Evolutionary conservation across 2,329 filamentous ascomycete genomes (phyloP).

Genomic region (Epichloe scottii): DNA sequence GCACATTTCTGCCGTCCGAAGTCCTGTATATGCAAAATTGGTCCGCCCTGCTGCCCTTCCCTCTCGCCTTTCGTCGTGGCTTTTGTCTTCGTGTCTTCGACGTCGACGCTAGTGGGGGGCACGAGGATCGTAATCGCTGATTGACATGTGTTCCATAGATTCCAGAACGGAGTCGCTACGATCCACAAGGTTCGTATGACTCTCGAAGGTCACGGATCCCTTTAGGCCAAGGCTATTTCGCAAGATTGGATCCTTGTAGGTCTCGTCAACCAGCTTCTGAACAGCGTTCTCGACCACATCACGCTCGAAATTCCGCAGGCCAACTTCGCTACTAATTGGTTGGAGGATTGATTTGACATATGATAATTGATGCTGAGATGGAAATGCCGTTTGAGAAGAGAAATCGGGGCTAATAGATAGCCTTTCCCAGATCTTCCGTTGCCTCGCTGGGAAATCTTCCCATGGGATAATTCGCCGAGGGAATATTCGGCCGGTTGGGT

Average conservation of each 20-base stretch:
- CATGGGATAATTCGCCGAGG: constrained; percentile 24
- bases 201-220: constrained; percentile 24
- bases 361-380: too few species aligned
- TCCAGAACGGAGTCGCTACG: too few species aligned
- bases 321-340: constrained; percentile 22
- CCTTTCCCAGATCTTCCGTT: constrained; percentile 20
- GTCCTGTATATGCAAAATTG: constrained; percentile 17
- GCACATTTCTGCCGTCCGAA: not conserved
- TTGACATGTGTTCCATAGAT: too few species aligned
- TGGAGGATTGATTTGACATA: constrained; percentile 15
- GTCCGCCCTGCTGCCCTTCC: too few species aligned
- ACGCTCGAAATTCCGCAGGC: constrained; percentile 21
- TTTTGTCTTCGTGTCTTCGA: too few species aligned
- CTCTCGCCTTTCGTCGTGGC: too few species aligned
- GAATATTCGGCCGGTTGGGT: constrained; percentile 20
- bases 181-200: constrained; percentile 23
- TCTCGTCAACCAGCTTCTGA: constrained; percentile 17
- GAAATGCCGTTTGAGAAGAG: constrained; percentile 17
- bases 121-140: constrained; percentile 9
- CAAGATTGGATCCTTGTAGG: constrained; percentile 16
- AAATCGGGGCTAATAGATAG: constrained; percentile 15
- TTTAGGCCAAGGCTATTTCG: constrained; percentile 17
- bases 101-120: too few species aligned
- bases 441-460: constrained; percentile 18
- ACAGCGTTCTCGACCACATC: constrained; percentile 24